These are phyloP conservation scores for Collybiopsis confluens DNA, from an alignment of 768 basidiomycete species.

Conservation along the genomic window DNA sequence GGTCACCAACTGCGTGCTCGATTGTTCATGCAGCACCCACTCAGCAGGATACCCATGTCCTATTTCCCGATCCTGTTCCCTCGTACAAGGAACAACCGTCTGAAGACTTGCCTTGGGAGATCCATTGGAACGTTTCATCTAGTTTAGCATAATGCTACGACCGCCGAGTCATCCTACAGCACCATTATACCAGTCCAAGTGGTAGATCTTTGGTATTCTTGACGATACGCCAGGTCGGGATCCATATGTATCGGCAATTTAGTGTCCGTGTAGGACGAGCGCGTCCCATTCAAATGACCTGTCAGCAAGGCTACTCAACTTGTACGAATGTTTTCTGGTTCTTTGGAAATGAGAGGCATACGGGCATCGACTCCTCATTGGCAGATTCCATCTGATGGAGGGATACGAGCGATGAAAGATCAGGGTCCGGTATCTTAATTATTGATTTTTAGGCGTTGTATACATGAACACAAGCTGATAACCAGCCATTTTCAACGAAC, in stretches of 20 bases:
- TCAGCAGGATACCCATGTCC: neutral
- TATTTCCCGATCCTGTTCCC: neutral
- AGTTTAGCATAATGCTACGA: neutral
- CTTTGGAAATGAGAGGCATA: neutral
- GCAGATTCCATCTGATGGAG: neutral
- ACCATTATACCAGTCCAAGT: too few species aligned
- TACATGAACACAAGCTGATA: too few species aligned
- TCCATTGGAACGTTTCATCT: neutral
- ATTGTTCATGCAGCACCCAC: neutral
- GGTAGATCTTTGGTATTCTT: too few species aligned
- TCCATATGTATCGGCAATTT: conserved; percentile 1
- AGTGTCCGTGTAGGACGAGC: too few species aligned
- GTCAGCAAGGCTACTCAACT: neutral
- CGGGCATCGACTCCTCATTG: neutral
- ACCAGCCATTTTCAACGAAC: too few species aligned
- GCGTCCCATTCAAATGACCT: neutral
- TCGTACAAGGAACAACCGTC: neutral
- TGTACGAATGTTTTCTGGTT: neutral
- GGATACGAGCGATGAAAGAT: neutral
- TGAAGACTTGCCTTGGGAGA: neutral
- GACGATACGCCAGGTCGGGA: neutral
- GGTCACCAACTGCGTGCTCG: neutral
- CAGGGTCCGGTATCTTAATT: too few species aligned
- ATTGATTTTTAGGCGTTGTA: too few species aligned
- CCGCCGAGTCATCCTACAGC: too few species aligned